These are phyloP conservation scores for Fusarium scirpi DNA, from an alignment of 2,329 filamentous ascomycete species.

Conservation along the genomic window DNA sequence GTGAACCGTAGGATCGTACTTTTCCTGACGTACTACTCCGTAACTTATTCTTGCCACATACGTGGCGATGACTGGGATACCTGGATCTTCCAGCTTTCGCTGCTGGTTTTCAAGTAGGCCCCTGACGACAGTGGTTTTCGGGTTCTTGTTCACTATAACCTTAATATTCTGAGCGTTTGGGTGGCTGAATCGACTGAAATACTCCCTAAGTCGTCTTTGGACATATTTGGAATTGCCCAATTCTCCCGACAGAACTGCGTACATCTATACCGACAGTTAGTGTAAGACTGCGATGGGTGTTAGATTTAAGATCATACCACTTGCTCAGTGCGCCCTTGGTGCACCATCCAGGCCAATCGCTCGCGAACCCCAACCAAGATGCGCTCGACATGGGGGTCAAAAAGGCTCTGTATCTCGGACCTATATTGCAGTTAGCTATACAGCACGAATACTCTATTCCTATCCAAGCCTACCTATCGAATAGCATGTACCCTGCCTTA, in stretches of 20 bases:
- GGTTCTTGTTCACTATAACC: not conserved
- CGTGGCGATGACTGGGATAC: too few species aligned
- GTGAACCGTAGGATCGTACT: not conserved
- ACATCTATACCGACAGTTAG: not conserved
- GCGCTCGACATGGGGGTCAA: not conserved
- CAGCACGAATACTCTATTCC: rapidly evolving
- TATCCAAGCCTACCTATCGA: not conserved
- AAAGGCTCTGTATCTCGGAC: not conserved
- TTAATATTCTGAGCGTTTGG: not conserved
- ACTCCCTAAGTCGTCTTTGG: not conserved
- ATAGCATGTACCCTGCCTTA: not conserved
- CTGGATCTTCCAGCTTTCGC: too few species aligned
- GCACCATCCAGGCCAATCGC: not conserved
- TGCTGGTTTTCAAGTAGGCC: not conserved
- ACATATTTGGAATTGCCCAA: not conserved
- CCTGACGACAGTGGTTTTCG: not conserved
- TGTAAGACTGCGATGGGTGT: not conserved
- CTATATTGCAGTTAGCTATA: not conserved
- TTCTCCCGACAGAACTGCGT: not conserved
- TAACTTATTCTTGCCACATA: not conserved
- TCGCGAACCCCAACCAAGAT: not conserved
- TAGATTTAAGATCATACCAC: not conserved
- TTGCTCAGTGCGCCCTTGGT: not conserved
- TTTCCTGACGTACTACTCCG: not conserved
- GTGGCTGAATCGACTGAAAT: not conserved